Base-by-base conservation (phyloP, 139 green algal species). In the Micractinium conductrix region DNA sequence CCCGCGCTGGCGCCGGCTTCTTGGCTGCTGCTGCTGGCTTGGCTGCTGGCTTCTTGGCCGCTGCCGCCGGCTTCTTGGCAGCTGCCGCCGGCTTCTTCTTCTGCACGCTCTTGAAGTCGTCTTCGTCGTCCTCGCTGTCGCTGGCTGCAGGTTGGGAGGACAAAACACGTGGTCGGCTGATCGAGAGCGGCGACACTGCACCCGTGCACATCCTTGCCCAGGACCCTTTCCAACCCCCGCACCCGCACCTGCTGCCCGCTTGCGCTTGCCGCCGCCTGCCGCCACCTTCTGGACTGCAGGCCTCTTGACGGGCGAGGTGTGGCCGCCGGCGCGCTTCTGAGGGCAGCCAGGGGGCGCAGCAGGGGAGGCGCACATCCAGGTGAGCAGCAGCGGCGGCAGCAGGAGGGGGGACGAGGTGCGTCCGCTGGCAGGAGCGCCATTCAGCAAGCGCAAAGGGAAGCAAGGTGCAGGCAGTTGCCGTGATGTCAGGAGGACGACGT, bases 31-130 rank as follows among this genome's bases (percentile, higher is more conserved):
- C 72, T 73, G 42, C 48, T 58, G 30, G 72, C 44, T 33, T 33
- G n/a, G 12, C 37, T n/a, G n/a, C n/a, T n/a, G n/a, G n/a, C n/a
- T n/a, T n/a, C n/a, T n/a, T n/a, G n/a, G n/a, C n/a, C n/a, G n/a
- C n/a, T 28, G 44, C 73, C 45, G 45, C 73, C 30, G 73, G 73
- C 53, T 84, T 75, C 67, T 84, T 75, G 2, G 45, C 78, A n/a
- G 58, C 14, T 21, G 44, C 42, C n/a, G 82, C 65, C 28, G 74
- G 26, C 60, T 86, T 78, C 53, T 58, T 79, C 35, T 78, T 78
- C 65, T 65, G 28, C 53, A 4, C 22, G 38, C 42, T 85, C 53
- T 80, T 87, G 74, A 87, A 86, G 28, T 87, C 71, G 33, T 84
- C 84, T 6, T 88, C 75, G 6, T 78, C 65, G 7, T 85, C 80